Evolutionary conservation across 179 eudicot species (phyloP).

Genomic region (Silene vulgaris): DNA sequence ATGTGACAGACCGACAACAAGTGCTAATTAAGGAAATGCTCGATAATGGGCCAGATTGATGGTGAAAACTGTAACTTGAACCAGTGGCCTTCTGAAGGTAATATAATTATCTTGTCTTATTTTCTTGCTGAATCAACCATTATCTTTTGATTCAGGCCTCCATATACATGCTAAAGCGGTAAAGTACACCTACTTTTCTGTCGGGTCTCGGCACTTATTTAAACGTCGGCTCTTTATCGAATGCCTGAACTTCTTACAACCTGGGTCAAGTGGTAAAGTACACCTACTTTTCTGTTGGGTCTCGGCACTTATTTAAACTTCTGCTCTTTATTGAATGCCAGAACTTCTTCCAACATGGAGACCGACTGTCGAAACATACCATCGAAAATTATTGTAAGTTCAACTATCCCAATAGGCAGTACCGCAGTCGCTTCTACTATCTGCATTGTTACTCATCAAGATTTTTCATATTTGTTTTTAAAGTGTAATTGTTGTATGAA

Average conservation of each 20-base stretch:
- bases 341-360: constrained; percentile 70
- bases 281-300: no score
- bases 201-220: background rate
- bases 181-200: background rate
- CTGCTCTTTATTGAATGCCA: constrained; percentile 30
- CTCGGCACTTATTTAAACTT: background rate
- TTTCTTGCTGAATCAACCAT: background rate
- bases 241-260: constrained; percentile 53
- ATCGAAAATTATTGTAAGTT: constrained; percentile 47
- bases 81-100: constrained; percentile 85
- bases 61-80: constrained; percentile 36
- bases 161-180: background rate
- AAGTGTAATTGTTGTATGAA: no score
- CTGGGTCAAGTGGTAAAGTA: constrained; percentile 34
- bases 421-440: background rate
- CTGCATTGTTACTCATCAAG: background rate
- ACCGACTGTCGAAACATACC: constrained; percentile 53
- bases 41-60: constrained; percentile 58
- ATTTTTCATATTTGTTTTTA: no score
- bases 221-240: constrained; percentile 17
- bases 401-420: background rate
- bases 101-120: background rate
- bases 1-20: constrained; percentile 40
- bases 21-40: no score
- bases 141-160: background rate